Evolutionary conservation across 148 eudicot species (phyloP).

Genomic region (Rhododendron williamsianum): DNA sequence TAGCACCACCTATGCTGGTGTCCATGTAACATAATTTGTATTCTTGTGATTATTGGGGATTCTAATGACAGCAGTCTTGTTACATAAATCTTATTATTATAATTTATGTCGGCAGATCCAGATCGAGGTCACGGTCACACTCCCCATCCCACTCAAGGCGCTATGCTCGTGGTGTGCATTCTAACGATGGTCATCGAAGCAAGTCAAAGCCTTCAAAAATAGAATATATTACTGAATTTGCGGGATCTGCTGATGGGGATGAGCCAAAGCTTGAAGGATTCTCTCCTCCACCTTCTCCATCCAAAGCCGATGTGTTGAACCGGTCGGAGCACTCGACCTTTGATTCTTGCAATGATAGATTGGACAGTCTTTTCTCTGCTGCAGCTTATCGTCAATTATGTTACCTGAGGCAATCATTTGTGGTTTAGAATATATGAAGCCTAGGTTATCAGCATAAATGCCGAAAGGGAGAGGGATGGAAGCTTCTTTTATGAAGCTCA

Average conservation of each 20-base stretch:
- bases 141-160: slow-evolving; percentile 86
- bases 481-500: slow-evolving; percentile 47
- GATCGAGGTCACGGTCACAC: slow-evolving; percentile 67
- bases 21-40: not conserved
- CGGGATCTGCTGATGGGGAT: slow-evolving; percentile 69
- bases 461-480: slow-evolving; percentile 43
- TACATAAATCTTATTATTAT: not conserved
- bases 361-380: slow-evolving; percentile 69
- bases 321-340: slow-evolving; percentile 99
- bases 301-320: slow-evolving; percentile 55
- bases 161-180: slow-evolving; percentile 53
- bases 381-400: slow-evolving; percentile 60
- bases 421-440: slow-evolving; percentile 39
- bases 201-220: slow-evolving; percentile 86
- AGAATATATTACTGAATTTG: slow-evolving; percentile 96
- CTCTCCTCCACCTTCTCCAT: slow-evolving; percentile 85
- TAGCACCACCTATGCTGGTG: not conserved
- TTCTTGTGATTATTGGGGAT: not conserved
- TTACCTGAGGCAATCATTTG: slow-evolving; percentile 50
- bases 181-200: slow-evolving; percentile 66
- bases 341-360: slow-evolving; percentile 82
- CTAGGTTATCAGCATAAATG: slow-evolving; percentile 40
- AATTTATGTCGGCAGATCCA: slow-evolving; percentile 41
- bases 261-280: slow-evolving; percentile 73
- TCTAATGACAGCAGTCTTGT: not conserved